Evolutionary conservation across 1,139 yeast species (phyloP), one percentile per base, ranked within the genome.

Genomic region (Suzukiozyma palmioleophila): DNA sequence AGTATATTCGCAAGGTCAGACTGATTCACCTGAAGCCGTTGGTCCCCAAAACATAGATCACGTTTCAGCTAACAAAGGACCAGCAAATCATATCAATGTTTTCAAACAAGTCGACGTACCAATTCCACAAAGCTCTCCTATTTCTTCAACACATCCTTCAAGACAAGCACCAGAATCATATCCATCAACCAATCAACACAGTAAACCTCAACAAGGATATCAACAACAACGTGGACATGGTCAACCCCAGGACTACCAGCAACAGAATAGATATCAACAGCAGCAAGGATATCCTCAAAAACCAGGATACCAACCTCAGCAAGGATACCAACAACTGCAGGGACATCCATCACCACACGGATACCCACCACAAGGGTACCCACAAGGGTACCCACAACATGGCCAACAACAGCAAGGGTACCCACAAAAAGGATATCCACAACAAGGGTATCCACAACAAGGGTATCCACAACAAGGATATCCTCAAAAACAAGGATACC

Each of bases 341-440:
- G 30, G 22, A 13, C 26, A 25, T 26, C 47, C 39, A 13, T 42
- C 40, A 28, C 43, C 35, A 26, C 26, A 33, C 24, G 39, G 37
- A 30, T 35, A 28, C 6, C n/a, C n/a, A n/a, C n/a, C n/a, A 11
- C 44, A 35, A 31, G 18, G 31, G 32, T 37, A 34, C 33, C 41
- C 37, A 28, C 21, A 37, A 16, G 36, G 39, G 16, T 33, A 41
- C 30, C 43, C 39, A 26, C 41, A 37, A 21, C 43, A 41, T 30
- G 40, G 35, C 27, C 38, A 35, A 24, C 50, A 41, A 27, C 48
- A 43, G 15, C 47, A 43, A 11, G 49, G 45, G 18, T 50, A 49
- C 8, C 55, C 46, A 36, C 48, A 50, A 18, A 18, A 18, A 18
- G 22, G n/a, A n/a, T n/a, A n/a, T n/a, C n/a, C n/a, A 32, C 56